These are phyloP conservation scores for Pleurotus sapidus DNA, from an alignment of 768 basidiomycete genomes.

Conservation along the genomic window DNA sequence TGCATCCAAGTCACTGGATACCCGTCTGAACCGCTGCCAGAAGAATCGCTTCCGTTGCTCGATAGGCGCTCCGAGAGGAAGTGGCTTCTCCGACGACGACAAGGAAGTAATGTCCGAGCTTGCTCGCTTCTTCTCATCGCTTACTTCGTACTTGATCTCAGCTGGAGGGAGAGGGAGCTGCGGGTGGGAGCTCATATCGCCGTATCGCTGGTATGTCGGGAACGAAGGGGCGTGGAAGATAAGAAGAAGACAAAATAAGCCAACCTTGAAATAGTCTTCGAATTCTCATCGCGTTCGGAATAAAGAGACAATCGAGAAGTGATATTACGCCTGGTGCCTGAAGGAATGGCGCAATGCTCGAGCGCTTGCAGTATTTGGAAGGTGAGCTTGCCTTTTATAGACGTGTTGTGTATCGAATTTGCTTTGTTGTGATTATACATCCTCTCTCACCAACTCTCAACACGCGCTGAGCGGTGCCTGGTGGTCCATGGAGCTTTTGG, in stretches of 20 bases:
- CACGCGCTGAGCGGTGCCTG: slow-evolving; percentile 82
- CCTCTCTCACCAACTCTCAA: slow-evolving; percentile 53
- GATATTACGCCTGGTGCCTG: not conserved
- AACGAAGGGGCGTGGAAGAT: not conserved
- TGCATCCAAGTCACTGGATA: slow-evolving; percentile 38
- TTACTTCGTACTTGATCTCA: not conserved
- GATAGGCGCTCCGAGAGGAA: slow-evolving; percentile 24
- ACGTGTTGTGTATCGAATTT: not conserved
- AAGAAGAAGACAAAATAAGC: not conserved
- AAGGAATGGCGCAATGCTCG: slow-evolving; percentile 3
- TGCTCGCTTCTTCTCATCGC: slow-evolving; percentile 5
- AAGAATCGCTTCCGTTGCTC: slow-evolving; percentile 22
- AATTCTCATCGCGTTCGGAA: too few relatives aligned
- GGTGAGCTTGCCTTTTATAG: not conserved
- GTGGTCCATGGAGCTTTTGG: slow-evolving; percentile 67
- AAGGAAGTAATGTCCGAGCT: slow-evolving; percentile 7
- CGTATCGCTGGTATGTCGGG: not conserved
- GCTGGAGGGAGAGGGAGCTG: not conserved
- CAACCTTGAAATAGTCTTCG: not conserved
- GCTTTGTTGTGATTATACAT: too few relatives aligned
- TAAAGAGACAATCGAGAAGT: not conserved
- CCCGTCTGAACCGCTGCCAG: slow-evolving; percentile 25
- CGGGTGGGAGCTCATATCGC: too few relatives aligned
- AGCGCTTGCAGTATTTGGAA: not conserved
- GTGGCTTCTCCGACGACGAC: slow-evolving; percentile 18